These are phyloP conservation scores for Epichloe aotearoae DNA, from an alignment of 2,329 filamentous ascomycete genomes.

Conservation along the genomic window DNA sequence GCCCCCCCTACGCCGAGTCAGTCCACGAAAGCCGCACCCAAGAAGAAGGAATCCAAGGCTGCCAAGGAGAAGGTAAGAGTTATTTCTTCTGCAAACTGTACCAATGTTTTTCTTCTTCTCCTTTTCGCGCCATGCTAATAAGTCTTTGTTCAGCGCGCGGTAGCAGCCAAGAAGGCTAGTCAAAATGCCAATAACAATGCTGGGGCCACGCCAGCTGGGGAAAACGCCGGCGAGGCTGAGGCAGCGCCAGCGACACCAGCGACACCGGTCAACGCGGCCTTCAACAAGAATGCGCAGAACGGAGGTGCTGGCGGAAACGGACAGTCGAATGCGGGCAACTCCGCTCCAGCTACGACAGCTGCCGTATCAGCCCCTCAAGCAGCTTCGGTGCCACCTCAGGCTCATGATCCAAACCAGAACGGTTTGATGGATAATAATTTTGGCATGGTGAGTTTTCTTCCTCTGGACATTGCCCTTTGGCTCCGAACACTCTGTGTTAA, in stretches of 20 bases:
- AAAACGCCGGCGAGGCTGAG: conserved; percentile 42
- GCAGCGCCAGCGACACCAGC: conserved; percentile 52
- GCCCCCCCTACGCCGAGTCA: conserved; percentile 69
- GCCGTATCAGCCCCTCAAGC: conserved; percentile 17
- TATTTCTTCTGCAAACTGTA: background rate
- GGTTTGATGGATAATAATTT: conserved; percentile 35
- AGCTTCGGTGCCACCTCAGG: conserved; percentile 20
- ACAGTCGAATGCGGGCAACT: conserved; percentile 9
- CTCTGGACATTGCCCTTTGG: no score
- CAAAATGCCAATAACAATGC: conserved; percentile 31
- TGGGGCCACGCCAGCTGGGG: conserved; percentile 43
- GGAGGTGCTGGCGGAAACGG: conserved; percentile 16
- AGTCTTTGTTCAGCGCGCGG: conserved; percentile 26
- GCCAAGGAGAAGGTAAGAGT: conserved; percentile 53
- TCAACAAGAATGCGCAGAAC: conserved; percentile 23
- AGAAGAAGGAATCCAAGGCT: conserved; percentile 60
- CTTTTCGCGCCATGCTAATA: background rate
- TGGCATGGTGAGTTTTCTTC: conserved; percentile 29
- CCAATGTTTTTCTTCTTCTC: fast-evolving
- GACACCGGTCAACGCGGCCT: conserved; percentile 42
- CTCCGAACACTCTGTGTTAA: conserved; percentile 5
- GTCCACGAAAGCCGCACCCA: conserved; percentile 57
- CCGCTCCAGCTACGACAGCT: conserved; percentile 11
- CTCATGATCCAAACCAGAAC: conserved; percentile 34
- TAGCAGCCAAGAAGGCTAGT: conserved; percentile 47